A percentile compares a stretch with the other conserved stretches of the same genome.
These are phyloP conservation scores for Dactylonectria macrodidyma DNA, from an alignment of 2,329 filamentous ascomycete species.

Conservation along the genomic window DNA sequence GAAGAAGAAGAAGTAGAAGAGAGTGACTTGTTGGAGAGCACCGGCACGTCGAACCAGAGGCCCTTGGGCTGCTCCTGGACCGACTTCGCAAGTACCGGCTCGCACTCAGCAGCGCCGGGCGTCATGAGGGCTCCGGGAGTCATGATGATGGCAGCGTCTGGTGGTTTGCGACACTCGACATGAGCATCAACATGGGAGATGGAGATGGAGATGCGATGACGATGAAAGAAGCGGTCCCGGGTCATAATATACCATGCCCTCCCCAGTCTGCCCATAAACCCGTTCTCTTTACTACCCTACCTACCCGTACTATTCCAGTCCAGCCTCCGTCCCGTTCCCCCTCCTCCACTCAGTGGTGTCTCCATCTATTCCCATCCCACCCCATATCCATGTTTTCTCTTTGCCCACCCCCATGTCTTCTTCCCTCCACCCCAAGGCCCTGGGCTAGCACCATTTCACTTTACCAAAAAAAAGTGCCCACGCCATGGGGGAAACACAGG, in stretches of 20 bases:
- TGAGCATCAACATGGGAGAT: neutral
- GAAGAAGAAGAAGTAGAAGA: conserved; percentile 38
- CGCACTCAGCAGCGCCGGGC: neutral
- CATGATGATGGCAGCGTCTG: conserved; percentile 30
- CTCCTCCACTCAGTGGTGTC: too few relatives aligned
- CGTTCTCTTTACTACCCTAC: too few relatives aligned
- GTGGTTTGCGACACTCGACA: conserved; percentile 22
- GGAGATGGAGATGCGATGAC: too few relatives aligned
- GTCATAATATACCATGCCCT: too few relatives aligned
- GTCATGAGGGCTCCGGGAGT: conserved; percentile 28
- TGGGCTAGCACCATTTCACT: neutral
- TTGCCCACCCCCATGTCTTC: too few relatives aligned
- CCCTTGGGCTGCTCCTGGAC: neutral
- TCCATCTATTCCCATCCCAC: too few relatives aligned
- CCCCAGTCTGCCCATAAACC: too few relatives aligned
- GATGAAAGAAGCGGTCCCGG: too few relatives aligned
- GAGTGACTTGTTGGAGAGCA: neutral
- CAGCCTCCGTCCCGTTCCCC: too few relatives aligned
- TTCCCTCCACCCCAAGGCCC: too few relatives aligned
- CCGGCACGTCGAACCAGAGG: neutral
- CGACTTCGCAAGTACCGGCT: conserved; percentile 14
- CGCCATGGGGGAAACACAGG: neutral
- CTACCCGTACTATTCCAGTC: too few relatives aligned
- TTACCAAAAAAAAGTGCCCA: neutral
- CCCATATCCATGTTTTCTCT: too few relatives aligned